These are phyloP conservation scores for Aspergillus sp. DNA, from an alignment of 2,329 filamentous ascomycete species.

Conservation along the genomic window DNA sequence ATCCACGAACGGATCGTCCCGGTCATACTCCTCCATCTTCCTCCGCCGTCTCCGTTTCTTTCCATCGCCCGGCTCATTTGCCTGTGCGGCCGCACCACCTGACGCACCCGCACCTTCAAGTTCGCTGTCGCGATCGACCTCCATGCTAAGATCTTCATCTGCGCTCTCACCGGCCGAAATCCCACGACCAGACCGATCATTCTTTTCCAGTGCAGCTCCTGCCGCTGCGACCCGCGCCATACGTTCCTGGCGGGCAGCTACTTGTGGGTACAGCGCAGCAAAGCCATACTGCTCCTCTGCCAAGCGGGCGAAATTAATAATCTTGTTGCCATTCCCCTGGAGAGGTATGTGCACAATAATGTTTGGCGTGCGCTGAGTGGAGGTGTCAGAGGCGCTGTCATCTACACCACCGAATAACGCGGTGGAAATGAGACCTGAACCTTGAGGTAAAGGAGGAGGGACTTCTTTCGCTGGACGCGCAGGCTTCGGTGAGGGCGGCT, in stretches of 20 bases:
- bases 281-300: slow-evolving; percentile 94
- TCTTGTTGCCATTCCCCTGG: slow-evolving; percentile 81
- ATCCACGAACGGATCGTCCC: slow-evolving; percentile 74
- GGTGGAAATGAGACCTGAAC: slow-evolving; percentile 67
- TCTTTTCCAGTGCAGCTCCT: slow-evolving; percentile 80
- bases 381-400: slow-evolving; percentile 36
- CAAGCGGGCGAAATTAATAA: slow-evolving; percentile 92
- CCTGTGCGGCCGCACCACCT: slow-evolving; percentile 55
- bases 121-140: slow-evolving; percentile 73
- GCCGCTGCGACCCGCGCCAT: slow-evolving; percentile 87
- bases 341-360: slow-evolving; percentile 85
- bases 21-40: slow-evolving; percentile 70
- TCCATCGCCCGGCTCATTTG: slow-evolving; percentile 61
- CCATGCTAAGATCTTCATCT: slow-evolving; percentile 80
- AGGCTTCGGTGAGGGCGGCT: slow-evolving; percentile 61
- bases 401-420: slow-evolving; percentile 62
- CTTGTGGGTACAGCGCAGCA: slow-evolving; percentile 87
- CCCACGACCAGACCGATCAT: slow-evolving; percentile 69
- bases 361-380: slow-evolving; percentile 63
- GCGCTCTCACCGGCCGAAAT: slow-evolving; percentile 74
- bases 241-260: slow-evolving; percentile 85
- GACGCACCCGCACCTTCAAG: slow-evolving; percentile 53
- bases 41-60: slow-evolving; percentile 78
- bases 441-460: slow-evolving; percentile 61
- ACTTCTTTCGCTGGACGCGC: slow-evolving; percentile 57